A percentile compares a stretch with the other conserved stretches of the same genome.
phyloP scores from a whole-genome alignment of 2,329 filamentous ascomycete genomes.

The Gremmenia infestans region DNA sequence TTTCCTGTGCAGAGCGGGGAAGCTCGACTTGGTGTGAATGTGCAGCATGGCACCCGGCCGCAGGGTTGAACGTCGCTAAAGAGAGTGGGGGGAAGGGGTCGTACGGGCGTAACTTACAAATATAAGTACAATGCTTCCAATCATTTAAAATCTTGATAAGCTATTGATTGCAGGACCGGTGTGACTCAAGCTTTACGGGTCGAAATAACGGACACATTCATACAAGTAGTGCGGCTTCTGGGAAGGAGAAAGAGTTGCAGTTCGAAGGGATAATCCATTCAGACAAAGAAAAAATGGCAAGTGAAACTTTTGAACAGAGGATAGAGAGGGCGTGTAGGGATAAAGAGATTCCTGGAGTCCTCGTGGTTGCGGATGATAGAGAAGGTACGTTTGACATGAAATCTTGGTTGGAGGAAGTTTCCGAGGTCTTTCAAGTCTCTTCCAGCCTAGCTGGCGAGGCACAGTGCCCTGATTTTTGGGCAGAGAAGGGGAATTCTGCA shows the following conservation, averaged over 20 bases:
- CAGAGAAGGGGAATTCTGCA: too few species aligned
- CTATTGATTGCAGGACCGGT: background rate
- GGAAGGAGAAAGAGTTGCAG: background rate
- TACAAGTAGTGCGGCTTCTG: background rate
- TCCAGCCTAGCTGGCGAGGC: too few species aligned
- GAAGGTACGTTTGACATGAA: constrained; percentile 12
- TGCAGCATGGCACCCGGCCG: too few species aligned
- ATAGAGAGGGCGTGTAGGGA: constrained; percentile 16
- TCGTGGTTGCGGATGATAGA: constrained; percentile 16
- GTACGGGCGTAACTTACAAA: too few species aligned
- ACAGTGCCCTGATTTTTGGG: too few species aligned
- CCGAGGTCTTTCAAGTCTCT: too few species aligned
- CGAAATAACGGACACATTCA: background rate
- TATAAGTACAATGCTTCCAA: too few species aligned
- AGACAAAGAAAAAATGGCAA: constrained; percentile 7
- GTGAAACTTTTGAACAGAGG: constrained; percentile 16
- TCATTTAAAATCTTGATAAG: too few species aligned
- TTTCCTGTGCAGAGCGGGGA: too few species aligned
- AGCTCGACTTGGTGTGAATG: too few species aligned
- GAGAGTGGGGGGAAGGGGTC: too few species aligned
- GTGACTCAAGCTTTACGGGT: background rate
- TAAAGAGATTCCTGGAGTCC: constrained; percentile 18
- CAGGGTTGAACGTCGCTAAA: too few species aligned
- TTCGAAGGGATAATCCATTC: background rate
- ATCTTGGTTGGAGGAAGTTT: background rate